A percentile compares a stretch with the other conserved stretches of the same genome.
Conservation (phyloP, 805 yeast species). For the Suhomyces vadensis region DNA sequence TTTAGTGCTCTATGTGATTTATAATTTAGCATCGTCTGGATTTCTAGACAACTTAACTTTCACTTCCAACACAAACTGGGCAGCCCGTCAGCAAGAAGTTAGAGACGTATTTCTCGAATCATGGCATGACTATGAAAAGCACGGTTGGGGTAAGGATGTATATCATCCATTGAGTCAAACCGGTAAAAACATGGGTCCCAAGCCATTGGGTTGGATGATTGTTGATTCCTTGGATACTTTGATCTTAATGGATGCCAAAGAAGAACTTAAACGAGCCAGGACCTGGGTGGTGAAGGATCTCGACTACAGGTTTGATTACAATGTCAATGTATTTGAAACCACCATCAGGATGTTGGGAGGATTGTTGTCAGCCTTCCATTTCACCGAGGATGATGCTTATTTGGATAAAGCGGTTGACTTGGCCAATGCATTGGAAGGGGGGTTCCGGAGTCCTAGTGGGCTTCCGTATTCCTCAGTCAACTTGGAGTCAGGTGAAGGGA, state of each 20-base stretch:
- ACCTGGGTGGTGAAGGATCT: slow-evolving; percentile 74
- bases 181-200: slow-evolving; percentile 73
- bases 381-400: slow-evolving; percentile 67
- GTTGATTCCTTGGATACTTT: slow-evolving; percentile 86
- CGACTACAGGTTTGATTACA: slow-evolving; percentile 67
- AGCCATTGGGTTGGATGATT: slow-evolving; percentile 90
- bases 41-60: slow-evolving; percentile 9
- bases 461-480: slow-evolving; percentile 81
- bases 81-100: slow-evolving; percentile 54
- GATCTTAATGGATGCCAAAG: slow-evolving; percentile 68
- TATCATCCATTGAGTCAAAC: slow-evolving; percentile 65
- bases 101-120: slow-evolving; percentile 68
- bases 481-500: slow-evolving; percentile 61
- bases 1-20: slow-evolving; percentile 42
- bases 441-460: slow-evolving; percentile 66
- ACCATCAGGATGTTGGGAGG: slow-evolving; percentile 95
- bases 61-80: slow-evolving; percentile 38
- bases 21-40: slow-evolving; percentile 20
- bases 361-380: slow-evolving; percentile 74
- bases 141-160: slow-evolving; percentile 85
- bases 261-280: slow-evolving; percentile 63
- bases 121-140: slow-evolving; percentile 71
- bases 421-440: slow-evolving; percentile 71
- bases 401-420: slow-evolving; percentile 74
- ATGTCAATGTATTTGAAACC: slow-evolving; percentile 88